Evolutionary conservation across 1,139 yeast species (phyloP), one percentile per base, ranked within the genome.

Genomic region (Scheffersomyces lignicola): DNA sequence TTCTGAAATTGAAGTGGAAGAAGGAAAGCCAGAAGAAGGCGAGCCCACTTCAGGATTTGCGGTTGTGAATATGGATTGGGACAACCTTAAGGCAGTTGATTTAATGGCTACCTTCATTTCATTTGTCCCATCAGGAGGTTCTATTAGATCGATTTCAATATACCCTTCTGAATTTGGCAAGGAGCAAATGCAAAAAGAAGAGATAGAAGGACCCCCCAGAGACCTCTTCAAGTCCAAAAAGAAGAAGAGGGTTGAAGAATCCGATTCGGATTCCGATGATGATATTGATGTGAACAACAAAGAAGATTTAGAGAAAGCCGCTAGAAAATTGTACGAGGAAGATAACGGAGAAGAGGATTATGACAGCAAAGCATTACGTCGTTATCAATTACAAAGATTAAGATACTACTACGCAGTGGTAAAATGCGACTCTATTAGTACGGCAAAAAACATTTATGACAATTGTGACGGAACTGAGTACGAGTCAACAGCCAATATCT

Each of bases 31-130:
- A 9, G 92, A 86, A 34, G 82, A 80, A 40, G 95, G 96, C 29
- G 97, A 90, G 2, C 96, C 96, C 18, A 73, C 95, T 0, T 65
- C 67, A 24, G 67, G 86, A 5, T 72, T 94, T 54, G 98, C 98
- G 0, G 96, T 83, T 2, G 98, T 94, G 21, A 94, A 94, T 52
- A 71, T 94, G 76, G 98, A 94, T 56, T 94, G 98, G 98, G 99
- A 94, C 49, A 86, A 92, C 53, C 72, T 94, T 14, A 75, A 80
- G 35, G 86, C 97, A 0, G 80, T 78, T 9, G 98, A 92, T 57
- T 56, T 94, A 45, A 79, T 87, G 86, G 95, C 95, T 5, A 84
- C 97, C 0, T 88, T 94, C 49, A 67, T 80, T 5, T 82, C 96
- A 35, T 94, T 94, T 64, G 83, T 86, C 13, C 96, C 97, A 11